phyloP scores from a whole-genome alignment of 1,284 basidiomycete genomes.

The Malassezia slooffiae region DNA sequence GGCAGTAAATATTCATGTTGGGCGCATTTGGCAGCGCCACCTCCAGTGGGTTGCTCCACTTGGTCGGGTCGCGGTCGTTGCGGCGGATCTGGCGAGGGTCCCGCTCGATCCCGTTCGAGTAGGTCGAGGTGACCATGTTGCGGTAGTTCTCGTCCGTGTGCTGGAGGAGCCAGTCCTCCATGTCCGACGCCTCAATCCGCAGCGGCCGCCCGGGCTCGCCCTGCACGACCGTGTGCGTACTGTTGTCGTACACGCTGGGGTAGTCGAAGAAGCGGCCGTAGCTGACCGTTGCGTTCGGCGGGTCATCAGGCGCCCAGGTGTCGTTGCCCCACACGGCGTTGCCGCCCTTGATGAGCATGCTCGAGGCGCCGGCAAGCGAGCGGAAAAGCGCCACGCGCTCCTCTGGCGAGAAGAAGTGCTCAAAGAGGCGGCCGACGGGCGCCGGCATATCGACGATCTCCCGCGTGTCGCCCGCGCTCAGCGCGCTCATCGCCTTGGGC shows the following conservation, averaged over 20 bases:
- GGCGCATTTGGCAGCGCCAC: conserved; percentile 68
- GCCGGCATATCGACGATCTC: conserved; percentile 84
- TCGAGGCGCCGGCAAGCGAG: conserved; percentile 87
- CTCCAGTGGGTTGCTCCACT: conserved; percentile 91
- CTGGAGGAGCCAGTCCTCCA: conserved; percentile 67
- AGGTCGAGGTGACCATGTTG: conserved; percentile 77
- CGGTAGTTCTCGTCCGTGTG: conserved; percentile 72
- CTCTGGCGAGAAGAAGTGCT: conserved; percentile 64
- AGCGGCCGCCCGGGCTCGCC: no score
- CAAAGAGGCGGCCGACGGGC: conserved; percentile 62
- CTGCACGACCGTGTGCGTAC: not conserved
- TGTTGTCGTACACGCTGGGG: not conserved
- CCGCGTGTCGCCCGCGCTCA: conserved; percentile 79
- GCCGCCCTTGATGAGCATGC: conserved; percentile 59
- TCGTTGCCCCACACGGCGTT: conserved; percentile 76
- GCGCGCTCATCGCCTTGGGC: conserved; percentile 86
- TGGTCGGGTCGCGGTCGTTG: conserved; percentile 45
- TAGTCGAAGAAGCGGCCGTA: conserved; percentile 59
- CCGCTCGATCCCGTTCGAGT: conserved; percentile 82
- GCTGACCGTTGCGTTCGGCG: conserved; percentile 20
- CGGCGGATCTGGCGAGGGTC: conserved; percentile 49
- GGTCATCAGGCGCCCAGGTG: conserved; percentile 42
- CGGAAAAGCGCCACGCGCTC: conserved; percentile 86
- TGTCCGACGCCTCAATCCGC: conserved; percentile 51
- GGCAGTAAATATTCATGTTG: conserved; percentile 81